Evolutionary conservation across 495 filamentous ascomycete genomes (phyloP).

Genomic region (Trichoderma reesei): DNA sequence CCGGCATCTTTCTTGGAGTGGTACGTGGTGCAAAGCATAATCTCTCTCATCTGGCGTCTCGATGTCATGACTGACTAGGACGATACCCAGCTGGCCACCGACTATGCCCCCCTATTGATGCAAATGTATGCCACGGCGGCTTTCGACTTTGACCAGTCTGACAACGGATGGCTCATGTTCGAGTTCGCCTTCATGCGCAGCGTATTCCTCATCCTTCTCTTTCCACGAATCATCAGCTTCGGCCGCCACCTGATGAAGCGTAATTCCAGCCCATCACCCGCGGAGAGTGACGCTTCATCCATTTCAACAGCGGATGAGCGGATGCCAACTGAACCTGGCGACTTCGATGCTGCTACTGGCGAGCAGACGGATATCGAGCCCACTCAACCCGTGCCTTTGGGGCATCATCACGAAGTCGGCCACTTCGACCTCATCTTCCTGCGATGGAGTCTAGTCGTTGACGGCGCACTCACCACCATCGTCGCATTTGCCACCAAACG

Average conservation of each 20-base stretch:
- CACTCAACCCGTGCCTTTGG: background rate
- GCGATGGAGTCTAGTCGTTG: constrained; percentile 39
- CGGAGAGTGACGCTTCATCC: constrained; percentile 18
- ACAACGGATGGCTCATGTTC: constrained; percentile 46
- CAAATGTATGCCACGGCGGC: constrained; percentile 46
- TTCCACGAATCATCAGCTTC: constrained; percentile 41
- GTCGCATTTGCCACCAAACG: constrained; percentile 38
- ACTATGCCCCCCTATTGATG: constrained; percentile 40
- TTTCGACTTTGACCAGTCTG: constrained; percentile 42
- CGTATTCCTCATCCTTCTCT: constrained; percentile 43
- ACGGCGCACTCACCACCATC: constrained; percentile 41
- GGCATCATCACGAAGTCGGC: constrained; percentile 26
- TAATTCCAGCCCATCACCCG: background rate
- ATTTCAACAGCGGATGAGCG: background rate
- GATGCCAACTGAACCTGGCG: background rate
- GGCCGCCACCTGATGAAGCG: constrained; percentile 26
- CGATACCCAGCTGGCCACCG: constrained; percentile 36
- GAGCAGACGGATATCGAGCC: background rate
- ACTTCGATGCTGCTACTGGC: background rate
- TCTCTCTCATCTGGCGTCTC: background rate
- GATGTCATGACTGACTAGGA: background rate
- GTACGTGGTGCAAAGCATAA: constrained; percentile 20
- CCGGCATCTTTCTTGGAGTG: constrained; percentile 46
- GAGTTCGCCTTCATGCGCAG: constrained; percentile 43
- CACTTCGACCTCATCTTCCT: constrained; percentile 48